Conservation (phyloP, 208 protist genomes). For the Leishmania turanica region DNA sequence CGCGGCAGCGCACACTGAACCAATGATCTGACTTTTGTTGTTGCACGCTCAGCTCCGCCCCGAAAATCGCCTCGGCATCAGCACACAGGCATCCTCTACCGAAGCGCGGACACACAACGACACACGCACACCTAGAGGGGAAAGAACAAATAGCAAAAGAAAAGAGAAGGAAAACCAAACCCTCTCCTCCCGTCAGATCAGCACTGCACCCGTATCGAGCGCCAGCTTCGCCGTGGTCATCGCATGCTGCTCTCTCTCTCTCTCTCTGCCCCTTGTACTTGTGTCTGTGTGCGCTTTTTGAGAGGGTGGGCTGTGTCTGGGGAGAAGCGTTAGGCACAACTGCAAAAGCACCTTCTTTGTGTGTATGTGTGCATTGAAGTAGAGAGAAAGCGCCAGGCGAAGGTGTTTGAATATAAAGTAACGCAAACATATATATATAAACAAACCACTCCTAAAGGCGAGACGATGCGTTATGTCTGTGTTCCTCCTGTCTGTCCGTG, state of each 20-base stretch:
- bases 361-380: constrained; percentile 22
- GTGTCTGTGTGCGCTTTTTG: background rate
- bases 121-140: background rate
- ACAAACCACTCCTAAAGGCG: background rate
- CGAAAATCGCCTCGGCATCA: background rate
- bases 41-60: background rate
- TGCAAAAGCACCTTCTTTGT: background rate
- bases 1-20: background rate
- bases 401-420: constrained; percentile 5
- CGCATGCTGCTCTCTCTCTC: background rate
- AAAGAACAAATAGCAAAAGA: constrained; percentile 14
- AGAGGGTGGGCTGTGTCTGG: background rate
- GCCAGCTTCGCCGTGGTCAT: background rate
- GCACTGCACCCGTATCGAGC: background rate
- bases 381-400: background rate
- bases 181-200: background rate
- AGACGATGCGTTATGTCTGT: background rate
- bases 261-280: background rate
- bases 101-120: background rate
- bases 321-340: background rate
- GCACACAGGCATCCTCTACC: background rate
- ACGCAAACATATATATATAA: background rate
- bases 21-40: background rate
- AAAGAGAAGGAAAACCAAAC: constrained; percentile 5
- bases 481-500: background rate